phyloP scores from a whole-genome alignment of 2,329 filamentous ascomycete genomes.

The Dothidotthia symphoricarpi region DNA sequence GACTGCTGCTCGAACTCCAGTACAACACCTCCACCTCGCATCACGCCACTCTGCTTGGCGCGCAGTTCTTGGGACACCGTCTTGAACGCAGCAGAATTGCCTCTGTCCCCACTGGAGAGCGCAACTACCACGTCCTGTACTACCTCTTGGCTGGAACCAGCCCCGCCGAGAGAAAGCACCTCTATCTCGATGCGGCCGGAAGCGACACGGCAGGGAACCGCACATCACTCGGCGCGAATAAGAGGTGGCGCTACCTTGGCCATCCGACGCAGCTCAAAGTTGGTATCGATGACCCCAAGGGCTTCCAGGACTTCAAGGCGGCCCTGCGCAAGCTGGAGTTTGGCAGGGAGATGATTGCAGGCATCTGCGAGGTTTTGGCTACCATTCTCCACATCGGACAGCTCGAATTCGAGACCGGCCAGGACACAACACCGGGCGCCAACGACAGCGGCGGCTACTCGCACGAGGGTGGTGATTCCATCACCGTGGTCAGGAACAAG shows the following conservation, averaged over 20 bases:
- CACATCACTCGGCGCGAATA: constrained; percentile 60
- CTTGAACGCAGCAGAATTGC: constrained; percentile 89
- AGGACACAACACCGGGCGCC: constrained; percentile 72
- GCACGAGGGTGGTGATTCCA: constrained; percentile 82
- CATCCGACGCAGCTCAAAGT: constrained; percentile 97
- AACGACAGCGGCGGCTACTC: constrained; percentile 97
- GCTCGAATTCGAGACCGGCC: constrained; percentile 83
- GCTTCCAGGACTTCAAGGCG: constrained; percentile 97
- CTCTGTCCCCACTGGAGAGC: constrained; percentile 89
- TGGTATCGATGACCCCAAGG: constrained; percentile 91
- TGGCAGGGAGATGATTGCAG: constrained; percentile 86
- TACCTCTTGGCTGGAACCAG: constrained; percentile 93
- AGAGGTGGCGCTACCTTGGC: constrained; percentile 92
- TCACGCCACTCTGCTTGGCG: constrained; percentile 85
- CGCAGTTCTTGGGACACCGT: constrained; percentile 90
- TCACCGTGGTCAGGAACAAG: constrained; percentile 90
- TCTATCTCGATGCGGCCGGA: constrained; percentile 59
- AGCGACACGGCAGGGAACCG: constrained; percentile 55
- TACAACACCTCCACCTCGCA: constrained; percentile 87
- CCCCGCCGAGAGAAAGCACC: constrained; percentile 81
- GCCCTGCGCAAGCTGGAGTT: constrained; percentile 93
- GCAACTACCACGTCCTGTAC: constrained; percentile 94
- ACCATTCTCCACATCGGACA: constrained; percentile 96
- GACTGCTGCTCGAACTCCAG: constrained; percentile 92
- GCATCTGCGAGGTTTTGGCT: constrained; percentile 92